Evolutionary conservation across 2,329 filamentous ascomycete genomes (phyloP).

Genomic region (Stemphylium beticola): DNA sequence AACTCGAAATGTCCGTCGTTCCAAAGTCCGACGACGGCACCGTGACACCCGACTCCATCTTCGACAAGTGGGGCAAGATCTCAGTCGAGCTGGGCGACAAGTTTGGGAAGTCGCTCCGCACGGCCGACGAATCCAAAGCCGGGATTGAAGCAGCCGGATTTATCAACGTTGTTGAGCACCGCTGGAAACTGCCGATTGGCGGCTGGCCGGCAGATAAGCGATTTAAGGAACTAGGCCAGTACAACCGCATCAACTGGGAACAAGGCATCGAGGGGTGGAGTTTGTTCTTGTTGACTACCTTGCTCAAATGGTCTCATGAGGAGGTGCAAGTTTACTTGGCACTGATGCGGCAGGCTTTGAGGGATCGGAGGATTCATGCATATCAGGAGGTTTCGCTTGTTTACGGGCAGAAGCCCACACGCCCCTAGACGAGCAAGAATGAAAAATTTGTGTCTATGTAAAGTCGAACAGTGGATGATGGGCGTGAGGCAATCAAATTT

Average conservation of each 20-base stretch:
- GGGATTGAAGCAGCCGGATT: constrained; percentile 62
- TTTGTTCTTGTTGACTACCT: constrained; percentile 27
- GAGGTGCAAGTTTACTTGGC: constrained; percentile 53
- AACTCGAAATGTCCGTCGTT: constrained; percentile 33
- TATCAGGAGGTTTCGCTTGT: constrained; percentile 35
- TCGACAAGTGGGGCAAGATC: constrained; percentile 35
- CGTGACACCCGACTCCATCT: constrained; percentile 22
- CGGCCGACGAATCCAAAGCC: constrained; percentile 48
- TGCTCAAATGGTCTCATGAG: constrained; percentile 49
- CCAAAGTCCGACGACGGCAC: constrained; percentile 38
- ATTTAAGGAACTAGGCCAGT: constrained; percentile 59
- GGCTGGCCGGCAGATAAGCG: constrained; percentile 45
- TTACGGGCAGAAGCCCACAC: constrained; percentile 25
- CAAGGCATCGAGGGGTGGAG: constrained; percentile 39
- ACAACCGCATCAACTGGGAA: constrained; percentile 34
- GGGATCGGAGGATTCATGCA: constrained; percentile 35
- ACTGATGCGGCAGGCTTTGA: constrained; percentile 33
- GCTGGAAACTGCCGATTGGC: constrained; percentile 46
- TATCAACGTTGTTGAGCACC: constrained; percentile 56
- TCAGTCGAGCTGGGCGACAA: constrained; percentile 37
- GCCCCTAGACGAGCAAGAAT: not conserved
- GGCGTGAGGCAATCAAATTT: too few relatives aligned
- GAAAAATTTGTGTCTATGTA: not conserved
- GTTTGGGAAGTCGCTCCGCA: constrained; percentile 44
- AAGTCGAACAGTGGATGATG: too few relatives aligned